A percentile compares a stretch with the other conserved stretches of the same genome.
Conservation (phyloP, 352 stramenopile species). For the Blastocystis sp. region DNA sequence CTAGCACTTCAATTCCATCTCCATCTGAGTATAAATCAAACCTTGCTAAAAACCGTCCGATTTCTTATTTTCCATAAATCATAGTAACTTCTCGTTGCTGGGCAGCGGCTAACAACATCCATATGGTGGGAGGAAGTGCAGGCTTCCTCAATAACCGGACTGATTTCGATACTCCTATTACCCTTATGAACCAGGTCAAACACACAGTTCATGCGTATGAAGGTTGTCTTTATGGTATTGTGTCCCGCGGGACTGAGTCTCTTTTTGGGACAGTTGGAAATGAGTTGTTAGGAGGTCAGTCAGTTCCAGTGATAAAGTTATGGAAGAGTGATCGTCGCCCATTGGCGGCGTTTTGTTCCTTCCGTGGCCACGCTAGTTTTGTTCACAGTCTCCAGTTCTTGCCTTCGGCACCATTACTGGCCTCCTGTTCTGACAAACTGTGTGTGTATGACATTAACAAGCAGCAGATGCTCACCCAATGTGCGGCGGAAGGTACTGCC, state of each 20-base stretch:
- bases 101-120: conserved; percentile 37
- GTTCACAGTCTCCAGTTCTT: conserved; percentile 33
- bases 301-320: not conserved
- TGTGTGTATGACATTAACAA: conserved; percentile 37
- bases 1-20: not conserved
- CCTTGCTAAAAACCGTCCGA: conserved; percentile 12
- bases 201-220: not conserved
- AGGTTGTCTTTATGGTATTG: not conserved
- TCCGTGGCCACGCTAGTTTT: not conserved
- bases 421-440: conserved; percentile 20
- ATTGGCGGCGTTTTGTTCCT: not conserved
- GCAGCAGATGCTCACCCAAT: not conserved
- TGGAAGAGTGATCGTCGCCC: conserved; percentile 38
- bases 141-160: conserved; percentile 32
- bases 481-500: not conserved
- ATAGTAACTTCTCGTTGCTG: conserved; percentile 41
- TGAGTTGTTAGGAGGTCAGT: not conserved
- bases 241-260: not conserved
- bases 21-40: not conserved
- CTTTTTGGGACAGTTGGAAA: conserved; percentile 42
- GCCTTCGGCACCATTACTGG: not conserved
- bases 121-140: conserved; percentile 50
- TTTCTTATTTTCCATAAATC: not conserved
- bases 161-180: conserved; percentile 42
- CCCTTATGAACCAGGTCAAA: conserved; percentile 36